These are phyloP conservation scores for Saksenaea oblongispora DNA, from an alignment of 371 early-diverging fungal species.

Conservation along the genomic window DNA sequence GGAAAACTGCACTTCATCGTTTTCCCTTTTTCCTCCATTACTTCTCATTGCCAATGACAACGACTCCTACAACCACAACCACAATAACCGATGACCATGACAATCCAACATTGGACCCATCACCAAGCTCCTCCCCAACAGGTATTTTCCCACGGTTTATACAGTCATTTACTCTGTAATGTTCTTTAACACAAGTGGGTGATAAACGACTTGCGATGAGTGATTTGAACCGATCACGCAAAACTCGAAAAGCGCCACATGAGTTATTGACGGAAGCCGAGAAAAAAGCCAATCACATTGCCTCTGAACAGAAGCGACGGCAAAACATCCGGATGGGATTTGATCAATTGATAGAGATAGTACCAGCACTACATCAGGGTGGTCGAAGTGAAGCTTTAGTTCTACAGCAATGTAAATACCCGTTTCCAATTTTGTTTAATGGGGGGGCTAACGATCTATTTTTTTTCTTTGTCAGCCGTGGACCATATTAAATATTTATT, in stretches of 20 bases:
- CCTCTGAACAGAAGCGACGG: constrained; percentile 89
- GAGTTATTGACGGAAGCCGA: constrained; percentile 90
- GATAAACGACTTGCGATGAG: not conserved
- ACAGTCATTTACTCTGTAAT: too few relatives aligned
- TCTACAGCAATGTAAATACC: constrained; percentile 56
- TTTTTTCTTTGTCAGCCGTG: not conserved
- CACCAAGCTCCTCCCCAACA: too few relatives aligned
- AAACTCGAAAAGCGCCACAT: constrained; percentile 47
- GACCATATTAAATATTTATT: not conserved
- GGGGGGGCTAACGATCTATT: not conserved
- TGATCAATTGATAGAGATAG: constrained; percentile 79
- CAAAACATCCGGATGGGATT: constrained; percentile 84
- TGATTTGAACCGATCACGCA: constrained; percentile 11
- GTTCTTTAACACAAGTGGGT: not conserved
- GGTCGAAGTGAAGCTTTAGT: constrained; percentile 64
- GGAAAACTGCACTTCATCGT: too few relatives aligned
- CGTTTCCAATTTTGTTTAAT: not conserved
- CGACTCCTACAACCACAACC: too few relatives aligned
- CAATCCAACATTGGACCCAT: too few relatives aligned
- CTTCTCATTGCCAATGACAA: too few relatives aligned
- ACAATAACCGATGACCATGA: too few relatives aligned
- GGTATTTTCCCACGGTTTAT: too few relatives aligned
- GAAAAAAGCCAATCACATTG: constrained; percentile 94
- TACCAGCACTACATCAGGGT: constrained; percentile 71
- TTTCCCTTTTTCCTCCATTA: too few relatives aligned